Conservation (phyloP, 1,284 basidiomycete species). For the Pseudozyma pruni region DNA sequence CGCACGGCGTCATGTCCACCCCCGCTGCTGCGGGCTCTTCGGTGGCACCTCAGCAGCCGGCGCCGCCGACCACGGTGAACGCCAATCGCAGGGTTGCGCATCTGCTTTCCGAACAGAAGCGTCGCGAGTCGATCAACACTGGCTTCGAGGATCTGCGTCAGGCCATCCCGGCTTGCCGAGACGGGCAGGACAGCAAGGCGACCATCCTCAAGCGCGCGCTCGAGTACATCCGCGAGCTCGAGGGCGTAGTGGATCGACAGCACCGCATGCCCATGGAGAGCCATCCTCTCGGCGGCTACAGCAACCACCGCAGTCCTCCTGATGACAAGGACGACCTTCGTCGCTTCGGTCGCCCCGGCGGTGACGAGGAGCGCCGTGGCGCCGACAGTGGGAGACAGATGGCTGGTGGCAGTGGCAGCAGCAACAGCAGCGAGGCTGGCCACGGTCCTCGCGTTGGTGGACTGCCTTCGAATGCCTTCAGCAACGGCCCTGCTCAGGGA, state of each 20-base stretch:
- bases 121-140: conserved; percentile 54
- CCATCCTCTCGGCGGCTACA: conserved; percentile 19
- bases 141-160: conserved; percentile 53
- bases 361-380: conserved; percentile 27
- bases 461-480: conserved; percentile 27
- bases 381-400: conserved; percentile 11
- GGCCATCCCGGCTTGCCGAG: conserved; percentile 44
- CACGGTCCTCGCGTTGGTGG: conserved; percentile 31
- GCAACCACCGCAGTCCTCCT: conserved; percentile 42
- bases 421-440: conserved; percentile 17
- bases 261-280: conserved; percentile 24
- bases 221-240: conserved; percentile 49
- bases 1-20: conserved; percentile 18
- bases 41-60: neutral
- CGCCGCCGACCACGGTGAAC: conserved; percentile 27
- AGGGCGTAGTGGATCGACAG: conserved; percentile 37
- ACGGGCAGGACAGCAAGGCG: conserved; percentile 53
- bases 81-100: conserved; percentile 46
- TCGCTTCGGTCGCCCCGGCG: conserved; percentile 36
- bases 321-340: conserved; percentile 40
- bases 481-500: conserved; percentile 1
- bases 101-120: conserved; percentile 46
- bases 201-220: conserved; percentile 50
- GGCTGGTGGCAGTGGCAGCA: conserved; percentile 9
- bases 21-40: neutral